phyloP scores from a whole-genome alignment of 2,329 filamentous ascomycete genomes.

The Penicillium frequentans region DNA sequence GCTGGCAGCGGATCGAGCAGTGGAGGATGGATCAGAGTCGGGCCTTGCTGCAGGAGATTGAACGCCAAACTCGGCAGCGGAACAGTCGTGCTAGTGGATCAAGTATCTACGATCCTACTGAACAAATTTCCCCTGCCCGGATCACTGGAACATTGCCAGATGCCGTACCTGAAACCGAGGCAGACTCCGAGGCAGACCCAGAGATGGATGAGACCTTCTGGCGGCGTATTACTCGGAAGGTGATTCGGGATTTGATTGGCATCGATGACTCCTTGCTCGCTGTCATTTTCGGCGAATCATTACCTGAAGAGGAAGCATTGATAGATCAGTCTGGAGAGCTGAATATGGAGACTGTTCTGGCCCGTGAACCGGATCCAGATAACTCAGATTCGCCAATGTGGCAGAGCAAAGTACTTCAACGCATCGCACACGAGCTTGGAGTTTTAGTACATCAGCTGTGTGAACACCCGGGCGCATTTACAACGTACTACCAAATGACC shows the following conservation, averaged over 20 bases:
- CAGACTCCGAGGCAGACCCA: constrained; percentile 39
- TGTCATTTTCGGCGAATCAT: constrained; percentile 79
- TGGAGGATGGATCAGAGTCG: constrained; percentile 92
- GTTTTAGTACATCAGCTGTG: constrained; percentile 79
- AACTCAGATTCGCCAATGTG: constrained; percentile 32
- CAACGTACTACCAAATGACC: constrained; percentile 69
- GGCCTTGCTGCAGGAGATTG: constrained; percentile 82
- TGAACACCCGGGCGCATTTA: constrained; percentile 85
- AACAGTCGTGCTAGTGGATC: constrained; percentile 28
- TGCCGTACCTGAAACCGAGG: constrained; percentile 41
- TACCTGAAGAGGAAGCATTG: constrained; percentile 48
- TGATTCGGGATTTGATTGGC: constrained; percentile 86
- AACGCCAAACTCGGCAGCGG: constrained; percentile 73
- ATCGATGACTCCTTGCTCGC: constrained; percentile 84
- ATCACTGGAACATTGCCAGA: constrained; percentile 56
- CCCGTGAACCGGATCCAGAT: constrained; percentile 27
- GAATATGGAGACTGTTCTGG: constrained; percentile 35
- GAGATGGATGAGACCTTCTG: constrained; percentile 69
- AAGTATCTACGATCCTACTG: constrained; percentile 19
- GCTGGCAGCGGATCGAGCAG: constrained; percentile 79
- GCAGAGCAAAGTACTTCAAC: constrained; percentile 73
- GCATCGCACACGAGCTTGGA: constrained; percentile 83
- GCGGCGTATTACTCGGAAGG: constrained; percentile 77
- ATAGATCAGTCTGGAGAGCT: constrained; percentile 32
- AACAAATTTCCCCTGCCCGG: constrained; percentile 17